phyloP scores from a whole-genome alignment of 305 asterid species.

The Fraxinus sp. region DNA sequence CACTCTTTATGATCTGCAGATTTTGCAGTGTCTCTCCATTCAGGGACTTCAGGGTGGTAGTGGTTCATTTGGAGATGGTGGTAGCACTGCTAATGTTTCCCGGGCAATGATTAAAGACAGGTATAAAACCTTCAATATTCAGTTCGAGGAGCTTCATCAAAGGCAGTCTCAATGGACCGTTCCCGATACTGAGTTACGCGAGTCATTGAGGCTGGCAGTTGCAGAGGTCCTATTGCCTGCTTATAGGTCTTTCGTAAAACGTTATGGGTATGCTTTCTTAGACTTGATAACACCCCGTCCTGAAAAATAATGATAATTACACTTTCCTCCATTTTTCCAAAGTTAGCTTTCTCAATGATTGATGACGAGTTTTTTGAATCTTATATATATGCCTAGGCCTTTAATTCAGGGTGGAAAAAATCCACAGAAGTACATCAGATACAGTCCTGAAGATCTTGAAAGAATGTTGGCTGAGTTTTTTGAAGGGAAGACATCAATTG shows the following conservation, averaged over 20 bases:
- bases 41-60: conserved; percentile 61
- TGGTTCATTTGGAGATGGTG: conserved; percentile 47
- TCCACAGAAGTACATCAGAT: conserved; percentile 83
- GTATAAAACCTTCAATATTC: conserved; percentile 72
- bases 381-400: conserved; percentile 46
- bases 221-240: conserved; percentile 98
- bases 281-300: neutral
- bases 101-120: conserved; percentile 83
- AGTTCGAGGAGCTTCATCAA: conserved; percentile 95
- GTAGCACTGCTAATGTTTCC: conserved; percentile 61
- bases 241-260: conserved; percentile 74
- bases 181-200: conserved; percentile 93
- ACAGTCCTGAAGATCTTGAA: conserved; percentile 83
- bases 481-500: conserved; percentile 87
- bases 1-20: conserved; percentile 42
- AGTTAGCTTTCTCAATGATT: neutral
- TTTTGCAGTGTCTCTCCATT: conserved; percentile 75
- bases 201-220: conserved; percentile 89
- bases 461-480: conserved; percentile 92
- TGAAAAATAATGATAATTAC: neutral
- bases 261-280: conserved; percentile 60
- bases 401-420: conserved; percentile 82
- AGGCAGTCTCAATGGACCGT: conserved; percentile 98
- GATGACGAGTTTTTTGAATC: neutral
- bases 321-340: neutral